phyloP scores from a whole-genome alignment of 2,329 filamentous ascomycete species.

The Colletotrichum endophyticum region DNA sequence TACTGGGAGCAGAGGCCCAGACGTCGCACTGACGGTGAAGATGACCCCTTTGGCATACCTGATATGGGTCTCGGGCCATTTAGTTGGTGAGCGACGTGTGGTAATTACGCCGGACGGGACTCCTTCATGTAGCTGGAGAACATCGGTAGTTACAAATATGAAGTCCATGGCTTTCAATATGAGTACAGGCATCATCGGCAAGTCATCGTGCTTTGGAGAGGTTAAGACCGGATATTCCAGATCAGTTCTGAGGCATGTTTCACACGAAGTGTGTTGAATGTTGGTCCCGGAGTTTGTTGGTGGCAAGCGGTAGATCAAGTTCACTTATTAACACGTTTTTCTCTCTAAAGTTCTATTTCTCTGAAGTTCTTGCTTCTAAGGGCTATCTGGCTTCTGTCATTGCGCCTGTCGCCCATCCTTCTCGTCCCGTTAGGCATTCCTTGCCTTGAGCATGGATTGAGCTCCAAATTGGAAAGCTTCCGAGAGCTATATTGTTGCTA shows the following conservation, averaged over 20 bases:
- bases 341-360: background rate
- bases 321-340: background rate
- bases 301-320: background rate
- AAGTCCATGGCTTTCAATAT: background rate
- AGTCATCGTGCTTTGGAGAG: background rate
- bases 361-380: background rate
- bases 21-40: background rate
- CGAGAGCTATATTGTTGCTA: no score
- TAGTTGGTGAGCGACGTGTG: background rate
- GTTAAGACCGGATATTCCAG: background rate
- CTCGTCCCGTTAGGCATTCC: no score
- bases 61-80: background rate
- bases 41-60: no score
- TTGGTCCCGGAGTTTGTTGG: background rate
- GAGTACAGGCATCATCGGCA: background rate
- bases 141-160: fast-evolving
- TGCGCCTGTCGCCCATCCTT: no score
- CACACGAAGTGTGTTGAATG: background rate
- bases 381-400: no score
- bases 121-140: background rate
- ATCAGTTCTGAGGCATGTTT: background rate
- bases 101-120: background rate
- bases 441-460: no score
- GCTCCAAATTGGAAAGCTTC: no score
- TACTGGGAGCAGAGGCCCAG: background rate